Base-by-base conservation (phyloP, 2,329 filamentous ascomycete genomes). In the Gnomoniopsis sp. region DNA sequence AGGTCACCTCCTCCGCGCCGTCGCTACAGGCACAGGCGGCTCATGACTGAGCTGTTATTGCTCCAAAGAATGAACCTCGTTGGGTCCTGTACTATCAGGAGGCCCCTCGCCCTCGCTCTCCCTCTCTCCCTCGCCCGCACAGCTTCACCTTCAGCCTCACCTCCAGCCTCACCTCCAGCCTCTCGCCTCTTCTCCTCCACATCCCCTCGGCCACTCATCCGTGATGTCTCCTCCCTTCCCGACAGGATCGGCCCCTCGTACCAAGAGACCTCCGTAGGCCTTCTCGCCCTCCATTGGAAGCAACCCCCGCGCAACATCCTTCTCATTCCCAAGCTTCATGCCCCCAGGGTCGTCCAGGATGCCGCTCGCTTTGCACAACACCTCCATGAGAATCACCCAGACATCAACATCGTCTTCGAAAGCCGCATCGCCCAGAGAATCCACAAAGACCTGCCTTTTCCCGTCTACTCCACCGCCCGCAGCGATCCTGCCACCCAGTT, bases 341-440 rank as follows among this genome's bases (percentile, higher is more conserved):
- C 81, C 1, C 77, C 80, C 0, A 74, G 80, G 12, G 83, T 85
- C 17, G 77, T 77, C 17, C 70, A 76, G 17, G 80, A 82, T 2
- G 80, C 82, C 26, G 69, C 83, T 63, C 75, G 77, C 61, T 85
- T 86, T 62, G 82, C 82, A 64, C 88, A 84, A 65, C 89, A 98
- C 72, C 83, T 97, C 59, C 84, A 87, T 65, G 80, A 79, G 62
- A 90, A 91, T 60, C 97, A 98, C 72, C 88, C 91, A 1, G 84
- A 84, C 54, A 84, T 93, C 63, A 89, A 91, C 67, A 80, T 98
- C 51, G 84, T 98, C 12, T 87, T 98, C 65, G 95, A 98, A 73
- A 86, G 83, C 3, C 80, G 86, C 51, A 85, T 92, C 17, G 92
- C 93, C 3, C 71, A 81, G 6, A 81, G 87, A 60, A 77, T 97